These are phyloP conservation scores for Castanea sativa DNA, from an alignment of 306 rosid genomes.

Conservation along the genomic window DNA sequence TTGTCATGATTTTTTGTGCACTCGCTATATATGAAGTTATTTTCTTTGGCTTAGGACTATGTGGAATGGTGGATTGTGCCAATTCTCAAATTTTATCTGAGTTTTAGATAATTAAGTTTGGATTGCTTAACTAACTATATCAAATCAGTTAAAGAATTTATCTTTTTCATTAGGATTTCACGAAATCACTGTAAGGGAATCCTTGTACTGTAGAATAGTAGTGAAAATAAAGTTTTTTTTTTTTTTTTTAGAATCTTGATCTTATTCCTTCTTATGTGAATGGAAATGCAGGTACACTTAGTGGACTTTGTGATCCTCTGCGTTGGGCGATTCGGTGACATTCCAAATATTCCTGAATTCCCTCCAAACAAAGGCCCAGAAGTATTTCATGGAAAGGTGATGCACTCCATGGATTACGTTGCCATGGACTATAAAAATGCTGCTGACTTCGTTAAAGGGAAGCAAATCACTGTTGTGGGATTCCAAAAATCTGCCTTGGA, in stretches of 20 bases:
- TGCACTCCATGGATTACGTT: constrained; percentile 48
- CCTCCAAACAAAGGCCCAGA: constrained; percentile 55
- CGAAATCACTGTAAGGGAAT: too few relatives aligned
- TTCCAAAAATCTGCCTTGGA: constrained; percentile 65
- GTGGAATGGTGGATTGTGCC: constrained; percentile 32
- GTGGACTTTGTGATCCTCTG: constrained; percentile 69
- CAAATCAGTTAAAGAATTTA: too few relatives aligned
- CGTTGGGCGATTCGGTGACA: constrained; percentile 64
- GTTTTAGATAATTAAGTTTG: constrained; percentile 1
- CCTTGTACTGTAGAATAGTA: too few relatives aligned
- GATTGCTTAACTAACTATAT: too few relatives aligned
- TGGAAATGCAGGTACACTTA: constrained; percentile 26
- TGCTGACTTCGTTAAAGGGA: constrained; percentile 35
- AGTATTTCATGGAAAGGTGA: constrained; percentile 46
- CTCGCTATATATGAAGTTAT: background rate
- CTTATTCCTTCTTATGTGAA: background rate
- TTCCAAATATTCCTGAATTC: constrained; percentile 67
- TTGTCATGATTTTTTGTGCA: background rate
- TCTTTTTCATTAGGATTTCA: constrained; percentile 25
- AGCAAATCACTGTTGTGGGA: constrained; percentile 55
- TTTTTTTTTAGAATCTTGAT: too few relatives aligned
- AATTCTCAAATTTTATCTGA: too few relatives aligned
- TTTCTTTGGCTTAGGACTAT: too few relatives aligned
- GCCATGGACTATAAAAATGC: constrained; percentile 45
- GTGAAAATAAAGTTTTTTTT: too few relatives aligned